Conservation (phyloP, 345 rosid genomes). For the Salix brachista region DNA sequence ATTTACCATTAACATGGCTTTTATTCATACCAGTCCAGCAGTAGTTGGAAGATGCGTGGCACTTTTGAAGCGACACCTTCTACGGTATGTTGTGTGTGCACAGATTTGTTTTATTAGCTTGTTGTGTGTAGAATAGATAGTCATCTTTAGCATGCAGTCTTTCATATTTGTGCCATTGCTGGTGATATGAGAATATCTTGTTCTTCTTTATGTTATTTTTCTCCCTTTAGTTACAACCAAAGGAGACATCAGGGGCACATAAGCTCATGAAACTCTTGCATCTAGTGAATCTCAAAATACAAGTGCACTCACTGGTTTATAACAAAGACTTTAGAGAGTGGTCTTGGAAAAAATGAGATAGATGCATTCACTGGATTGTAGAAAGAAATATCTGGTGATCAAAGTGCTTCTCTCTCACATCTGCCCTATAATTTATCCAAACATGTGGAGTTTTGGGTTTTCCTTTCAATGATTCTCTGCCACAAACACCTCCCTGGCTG, state of each 20-base stretch:
- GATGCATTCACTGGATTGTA: not conserved
- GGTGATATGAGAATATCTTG: not conserved
- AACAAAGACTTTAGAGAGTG: not conserved
- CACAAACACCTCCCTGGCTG: not conserved
- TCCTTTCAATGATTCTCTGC: not conserved
- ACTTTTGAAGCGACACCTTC: slow-evolving; percentile 78
- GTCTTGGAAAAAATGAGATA: not conserved
- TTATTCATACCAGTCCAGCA: slow-evolving; percentile 71
- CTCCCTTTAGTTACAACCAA: not conserved
- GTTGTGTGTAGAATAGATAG: slow-evolving; percentile 5
- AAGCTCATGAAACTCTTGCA: not conserved
- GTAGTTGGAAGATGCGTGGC: slow-evolving; percentile 95
- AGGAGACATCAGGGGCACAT: not conserved
- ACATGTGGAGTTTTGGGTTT: not conserved
- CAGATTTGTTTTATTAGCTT: slow-evolving; percentile 19
- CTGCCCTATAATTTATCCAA: not conserved
- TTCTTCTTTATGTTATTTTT: not conserved
- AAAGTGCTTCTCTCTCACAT: not conserved
- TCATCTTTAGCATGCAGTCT: not conserved
- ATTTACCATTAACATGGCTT: slow-evolving; percentile 27
- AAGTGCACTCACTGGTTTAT: not conserved
- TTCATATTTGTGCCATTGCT: not conserved
- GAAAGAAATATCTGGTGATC: not conserved
- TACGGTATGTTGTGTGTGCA: slow-evolving; percentile 50
- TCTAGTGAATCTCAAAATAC: not conserved